Evolutionary conservation across 2,329 filamentous ascomycete genomes (phyloP), one percentile per base, ranked within the genome.

Genomic region (Alternaria consortialis): DNA sequence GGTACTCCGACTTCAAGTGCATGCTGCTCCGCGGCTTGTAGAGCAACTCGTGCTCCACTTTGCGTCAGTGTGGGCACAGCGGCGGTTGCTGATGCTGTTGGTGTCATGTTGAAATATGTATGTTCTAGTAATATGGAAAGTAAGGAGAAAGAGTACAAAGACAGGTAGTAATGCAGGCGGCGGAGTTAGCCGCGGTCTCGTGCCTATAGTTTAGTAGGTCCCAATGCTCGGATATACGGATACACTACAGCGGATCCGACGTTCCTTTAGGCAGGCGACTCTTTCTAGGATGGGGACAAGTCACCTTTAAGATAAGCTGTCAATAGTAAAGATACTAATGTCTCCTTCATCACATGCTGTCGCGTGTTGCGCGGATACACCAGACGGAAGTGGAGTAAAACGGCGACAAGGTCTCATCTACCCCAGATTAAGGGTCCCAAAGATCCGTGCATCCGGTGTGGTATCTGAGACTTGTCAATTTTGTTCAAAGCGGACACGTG

Each of bases 51-150:
- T 32, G 75, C 76, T 17, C 74, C 74, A 31, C 63, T 59, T 52
- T 73, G 72, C 13, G 73, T 74, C 50, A 78, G 70, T 29, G 71
- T 76, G 31, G 74, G 74, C 17, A 66, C 59, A 5, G 58, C 61
- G 7, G 63, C 58, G 36, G 63, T 64, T 20, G 66, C 61, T 48
- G 57, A 63, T 32, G 64, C 51, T 39, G 46, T 63, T 27, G 63
- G 58, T 36, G 66, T 40, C 66, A 72, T 70, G 12, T 42, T 61
- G 31, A 40, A 39, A 34, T 64, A 39, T 34, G 40, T 15, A 42
- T 60, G 39, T 51, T 40, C 47, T 29, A 57, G 48, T 53, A 53
- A 46, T 34, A 53, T 48, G 31, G 29, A 15, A 31, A 37, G 48
- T 25, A 37, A 40, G 50, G 31, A 40, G 40, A 29, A 55, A 15